Conservation (phyloP, 78 protist genomes). For the Pigoraptor vietnamica region DNA sequence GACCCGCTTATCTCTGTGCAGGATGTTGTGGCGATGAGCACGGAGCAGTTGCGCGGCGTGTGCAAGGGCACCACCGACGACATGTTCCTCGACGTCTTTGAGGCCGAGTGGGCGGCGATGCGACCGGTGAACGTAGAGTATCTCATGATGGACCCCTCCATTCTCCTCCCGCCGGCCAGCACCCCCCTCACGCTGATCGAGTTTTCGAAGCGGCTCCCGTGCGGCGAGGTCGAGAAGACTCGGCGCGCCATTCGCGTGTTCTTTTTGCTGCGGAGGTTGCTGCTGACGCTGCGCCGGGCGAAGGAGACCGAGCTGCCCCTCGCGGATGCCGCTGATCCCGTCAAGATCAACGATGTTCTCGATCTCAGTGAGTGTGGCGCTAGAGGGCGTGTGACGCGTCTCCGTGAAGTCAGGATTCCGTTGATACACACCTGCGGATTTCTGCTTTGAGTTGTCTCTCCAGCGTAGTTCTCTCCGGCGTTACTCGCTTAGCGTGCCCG, state of each 20-base stretch:
- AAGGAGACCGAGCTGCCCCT: neutral
- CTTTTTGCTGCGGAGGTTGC: neutral
- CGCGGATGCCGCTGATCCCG: neutral
- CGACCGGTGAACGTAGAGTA: neutral
- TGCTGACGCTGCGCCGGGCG: neutral
- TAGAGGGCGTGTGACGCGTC: neutral
- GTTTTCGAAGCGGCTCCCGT: neutral
- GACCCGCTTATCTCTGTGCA: too few species aligned
- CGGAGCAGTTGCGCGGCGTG: neutral
- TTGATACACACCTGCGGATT: too few species aligned
- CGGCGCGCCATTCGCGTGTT: neutral
- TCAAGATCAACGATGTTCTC: neutral
- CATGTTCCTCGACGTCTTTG: neutral
- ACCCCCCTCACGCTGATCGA: neutral
- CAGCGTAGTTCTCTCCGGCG: too few species aligned
- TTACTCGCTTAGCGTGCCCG: too few species aligned
- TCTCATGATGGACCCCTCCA: slow-evolving; percentile 3
- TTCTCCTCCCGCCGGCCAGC: neutral
- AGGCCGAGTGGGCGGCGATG: neutral
- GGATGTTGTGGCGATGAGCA: neutral
- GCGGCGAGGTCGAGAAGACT: neutral
- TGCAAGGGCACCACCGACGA: neutral
- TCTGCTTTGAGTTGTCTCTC: too few species aligned
- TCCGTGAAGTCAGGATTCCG: too few species aligned
- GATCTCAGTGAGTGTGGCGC: neutral